Percentiles rank a stretch among this genome's conserved stretches.
Conservation (phyloP, 495 filamentous ascomycete genomes). For the Hypoxylon lienhwacheense region DNA sequence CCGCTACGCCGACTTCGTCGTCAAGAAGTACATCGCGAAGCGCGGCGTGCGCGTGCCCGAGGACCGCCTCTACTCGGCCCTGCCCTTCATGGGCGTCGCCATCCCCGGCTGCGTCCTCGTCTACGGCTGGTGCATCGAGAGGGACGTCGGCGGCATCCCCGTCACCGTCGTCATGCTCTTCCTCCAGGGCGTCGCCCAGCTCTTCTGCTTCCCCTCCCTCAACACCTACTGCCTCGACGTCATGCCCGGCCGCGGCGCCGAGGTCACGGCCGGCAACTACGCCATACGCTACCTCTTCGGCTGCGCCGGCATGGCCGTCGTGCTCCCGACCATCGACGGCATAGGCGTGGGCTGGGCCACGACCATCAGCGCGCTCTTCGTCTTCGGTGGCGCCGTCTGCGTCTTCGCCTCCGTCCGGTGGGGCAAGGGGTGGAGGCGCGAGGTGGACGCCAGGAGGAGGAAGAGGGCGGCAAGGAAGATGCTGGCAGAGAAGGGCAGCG, state of each 20-base stretch:
- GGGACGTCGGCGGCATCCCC: slow-evolving; percentile 64
- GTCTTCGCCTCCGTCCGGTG: slow-evolving; percentile 54
- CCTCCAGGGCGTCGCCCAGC: slow-evolving; percentile 68
- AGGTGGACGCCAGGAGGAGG: slow-evolving; percentile 48
- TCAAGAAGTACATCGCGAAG: slow-evolving; percentile 63
- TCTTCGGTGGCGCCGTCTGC: slow-evolving; percentile 51
- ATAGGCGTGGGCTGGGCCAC: slow-evolving; percentile 72
- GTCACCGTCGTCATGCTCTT: slow-evolving; percentile 72
- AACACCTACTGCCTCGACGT: slow-evolving; percentile 80
- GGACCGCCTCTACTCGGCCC: slow-evolving; percentile 65
- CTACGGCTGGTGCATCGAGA: slow-evolving; percentile 74
- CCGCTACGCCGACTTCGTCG: slow-evolving; percentile 67
- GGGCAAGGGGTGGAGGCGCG: slow-evolving; percentile 58
- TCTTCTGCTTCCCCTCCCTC: slow-evolving; percentile 71
- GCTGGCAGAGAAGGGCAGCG: slow-evolving; percentile 17
- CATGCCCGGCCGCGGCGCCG: slow-evolving; percentile 64
- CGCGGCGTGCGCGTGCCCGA: slow-evolving; percentile 65
- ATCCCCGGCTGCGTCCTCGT: slow-evolving; percentile 68
- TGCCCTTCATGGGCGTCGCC: slow-evolving; percentile 61
- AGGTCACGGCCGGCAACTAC: slow-evolving; percentile 75
- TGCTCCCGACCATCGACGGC: slow-evolving; percentile 63
- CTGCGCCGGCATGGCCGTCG: slow-evolving; percentile 64
- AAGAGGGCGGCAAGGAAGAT: slow-evolving; percentile 33
- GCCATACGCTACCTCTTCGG: slow-evolving; percentile 70
- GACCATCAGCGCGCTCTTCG: slow-evolving; percentile 59